These are phyloP conservation scores for Aspergillus sclerotiicarbonarius DNA, from an alignment of 495 filamentous ascomycete genomes.

Conservation along the genomic window DNA sequence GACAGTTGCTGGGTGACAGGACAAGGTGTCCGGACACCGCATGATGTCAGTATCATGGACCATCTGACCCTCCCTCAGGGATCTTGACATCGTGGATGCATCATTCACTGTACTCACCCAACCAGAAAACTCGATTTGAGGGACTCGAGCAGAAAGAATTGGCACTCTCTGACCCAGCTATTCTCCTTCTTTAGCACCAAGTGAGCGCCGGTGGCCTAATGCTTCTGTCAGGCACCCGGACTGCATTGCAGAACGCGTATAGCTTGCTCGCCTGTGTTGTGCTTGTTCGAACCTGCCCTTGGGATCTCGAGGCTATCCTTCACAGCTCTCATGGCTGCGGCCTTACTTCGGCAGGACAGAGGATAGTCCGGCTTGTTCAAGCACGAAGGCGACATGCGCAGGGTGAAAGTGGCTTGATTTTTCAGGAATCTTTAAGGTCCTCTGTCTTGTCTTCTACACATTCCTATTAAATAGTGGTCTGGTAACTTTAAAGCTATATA, in stretches of 20 bases:
- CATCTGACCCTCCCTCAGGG: no score
- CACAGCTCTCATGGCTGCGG: neutral
- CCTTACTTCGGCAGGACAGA: neutral
- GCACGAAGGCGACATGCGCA: neutral
- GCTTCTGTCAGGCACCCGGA: neutral
- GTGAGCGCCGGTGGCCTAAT: neutral
- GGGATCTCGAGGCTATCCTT: neutral
- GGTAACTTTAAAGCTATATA: neutral
- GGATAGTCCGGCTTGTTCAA: neutral
- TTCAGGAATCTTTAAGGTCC: neutral
- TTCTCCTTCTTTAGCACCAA: neutral
- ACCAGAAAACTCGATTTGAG: no score
- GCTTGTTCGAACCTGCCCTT: neutral
- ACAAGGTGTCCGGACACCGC: no score
- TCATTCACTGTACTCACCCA: no score
- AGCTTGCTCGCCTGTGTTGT: neutral
- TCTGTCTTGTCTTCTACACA: neutral
- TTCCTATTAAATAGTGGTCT: neutral
- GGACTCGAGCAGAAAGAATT: no score
- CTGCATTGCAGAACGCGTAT: neutral
- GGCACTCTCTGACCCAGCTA: neutral
- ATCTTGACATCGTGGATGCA: no score
- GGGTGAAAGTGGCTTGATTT: neutral
- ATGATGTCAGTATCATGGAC: no score
- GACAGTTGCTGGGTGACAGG: no score